Conservation (phyloP, 768 basidiomycete genomes). For the Gymnopilus dilepis region DNA sequence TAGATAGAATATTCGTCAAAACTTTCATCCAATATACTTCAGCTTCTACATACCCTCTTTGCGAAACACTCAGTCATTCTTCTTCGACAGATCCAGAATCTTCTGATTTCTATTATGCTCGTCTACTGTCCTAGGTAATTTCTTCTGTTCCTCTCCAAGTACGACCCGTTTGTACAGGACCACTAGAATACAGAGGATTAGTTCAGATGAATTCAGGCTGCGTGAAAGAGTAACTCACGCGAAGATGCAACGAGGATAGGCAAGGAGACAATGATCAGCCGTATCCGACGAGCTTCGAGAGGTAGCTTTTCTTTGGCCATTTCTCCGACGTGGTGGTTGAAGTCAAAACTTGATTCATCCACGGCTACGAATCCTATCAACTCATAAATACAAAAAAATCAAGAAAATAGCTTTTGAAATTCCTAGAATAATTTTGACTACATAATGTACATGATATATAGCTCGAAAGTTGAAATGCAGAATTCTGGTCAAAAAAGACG, state of each 20-base stretch:
- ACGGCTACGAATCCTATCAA: not conserved
- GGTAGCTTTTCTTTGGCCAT: conserved; percentile 38
- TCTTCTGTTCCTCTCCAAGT: conserved; percentile 45
- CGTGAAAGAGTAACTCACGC: conserved; percentile 45
- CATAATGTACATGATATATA: not conserved
- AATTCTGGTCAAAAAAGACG: too few relatives aligned
- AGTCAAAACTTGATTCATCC: not conserved
- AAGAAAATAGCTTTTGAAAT: not conserved
- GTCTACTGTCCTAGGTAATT: conserved; percentile 28
- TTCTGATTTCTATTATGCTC: conserved; percentile 19
- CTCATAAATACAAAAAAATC: not conserved
- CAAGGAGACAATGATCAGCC: conserved; percentile 62
- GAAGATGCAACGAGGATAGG: conserved; percentile 71
- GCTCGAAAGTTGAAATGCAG: not conserved
- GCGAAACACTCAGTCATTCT: conserved; percentile 8
- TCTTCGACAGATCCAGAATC: conserved; percentile 25
- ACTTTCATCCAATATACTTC: not conserved
- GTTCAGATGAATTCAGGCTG: not conserved
- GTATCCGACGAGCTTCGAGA: conserved; percentile 43
- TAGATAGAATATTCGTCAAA: not conserved
- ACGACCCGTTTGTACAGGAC: conserved; percentile 71
- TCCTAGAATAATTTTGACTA: conserved; percentile 3
- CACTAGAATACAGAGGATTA: conserved; percentile 40
- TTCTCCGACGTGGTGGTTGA: conserved; percentile 11
- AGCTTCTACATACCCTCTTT: not conserved